These are phyloP conservation scores for Saturnispora ahearnii DNA, from an alignment of 805 yeast species.

Conservation along the genomic window DNA sequence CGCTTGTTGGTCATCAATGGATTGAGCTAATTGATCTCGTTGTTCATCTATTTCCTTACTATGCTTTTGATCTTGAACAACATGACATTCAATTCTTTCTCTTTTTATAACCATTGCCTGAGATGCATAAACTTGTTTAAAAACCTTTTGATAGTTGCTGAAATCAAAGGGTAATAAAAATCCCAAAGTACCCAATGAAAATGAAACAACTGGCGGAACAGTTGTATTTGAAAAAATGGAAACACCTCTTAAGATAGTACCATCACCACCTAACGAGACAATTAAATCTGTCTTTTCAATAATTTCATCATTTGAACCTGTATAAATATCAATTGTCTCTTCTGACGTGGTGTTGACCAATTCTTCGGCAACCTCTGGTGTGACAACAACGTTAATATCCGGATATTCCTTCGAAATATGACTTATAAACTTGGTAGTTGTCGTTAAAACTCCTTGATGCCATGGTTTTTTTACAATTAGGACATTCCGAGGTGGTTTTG, in stretches of 20 bases:
- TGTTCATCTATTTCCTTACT: neutral
- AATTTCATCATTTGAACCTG: slow-evolving; percentile 53
- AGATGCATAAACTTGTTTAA: slow-evolving; percentile 55
- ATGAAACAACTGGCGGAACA: slow-evolving; percentile 85
- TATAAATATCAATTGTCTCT: slow-evolving; percentile 31
- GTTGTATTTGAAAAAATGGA: slow-evolving; percentile 59
- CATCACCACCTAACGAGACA: slow-evolving; percentile 94
- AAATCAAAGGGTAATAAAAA: slow-evolving; percentile 84
- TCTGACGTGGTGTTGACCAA: slow-evolving; percentile 22
- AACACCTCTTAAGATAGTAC: slow-evolving; percentile 81
- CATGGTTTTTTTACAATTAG: slow-evolving; percentile 80
- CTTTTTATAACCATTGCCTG: slow-evolving; percentile 68
- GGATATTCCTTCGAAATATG: slow-evolving; percentile 59
- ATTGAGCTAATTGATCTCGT: slow-evolving; percentile 1
- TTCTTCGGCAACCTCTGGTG: slow-evolving; percentile 67
- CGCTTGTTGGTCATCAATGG: slow-evolving; percentile 6
- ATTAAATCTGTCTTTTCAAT: slow-evolving; percentile 64
- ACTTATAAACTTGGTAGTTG: slow-evolving; percentile 56
- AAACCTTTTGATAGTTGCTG: slow-evolving; percentile 47
- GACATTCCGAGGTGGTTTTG: slow-evolving; percentile 62
- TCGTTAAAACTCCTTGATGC: slow-evolving; percentile 52
- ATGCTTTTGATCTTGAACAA: slow-evolving; percentile 26
- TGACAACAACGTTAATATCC: slow-evolving; percentile 65
- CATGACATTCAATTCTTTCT: slow-evolving; percentile 70
- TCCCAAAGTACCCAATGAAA: slow-evolving; percentile 87